Base-by-base conservation (phyloP, 805 yeast species). In the Metschnikowia dekortorum region DNA sequence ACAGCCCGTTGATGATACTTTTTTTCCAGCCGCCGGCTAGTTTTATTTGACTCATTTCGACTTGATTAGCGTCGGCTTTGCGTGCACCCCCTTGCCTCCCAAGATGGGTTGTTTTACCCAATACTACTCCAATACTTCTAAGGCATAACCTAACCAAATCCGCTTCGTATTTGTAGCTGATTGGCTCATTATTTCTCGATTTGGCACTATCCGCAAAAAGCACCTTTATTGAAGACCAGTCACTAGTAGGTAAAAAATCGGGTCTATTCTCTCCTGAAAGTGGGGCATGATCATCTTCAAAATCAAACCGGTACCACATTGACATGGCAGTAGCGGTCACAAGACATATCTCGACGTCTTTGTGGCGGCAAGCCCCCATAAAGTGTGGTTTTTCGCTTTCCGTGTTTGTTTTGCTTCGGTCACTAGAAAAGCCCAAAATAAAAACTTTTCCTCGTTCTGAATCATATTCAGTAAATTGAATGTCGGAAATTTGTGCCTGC, bases 291-390 rank as follows among this genome's bases (percentile, higher is more conserved):
- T 37, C 29, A 14, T 30, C 41, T n/a, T 22, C 31, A 16, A 47
- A 50, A 31, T 50, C 48, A 43, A 50, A 50, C n/a, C 53, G 37
- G 26, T 31, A 50, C 53, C 53, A 50, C 2, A 50, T 41, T 8
- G 53, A 47, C 37, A 50, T 42, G 8, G 50, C 45, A n/a, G 35
- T 37, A 8, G 53, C 43, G 13, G 50, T 36, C 33, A 46, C 44
- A n/a, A 50, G 28, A 22, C 53, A 50, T 4, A 39, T 11, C 26
- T 44, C 46, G 38, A 47, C 50, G 29, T 43, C 39, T 47, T 50
- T 47, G 36, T 36, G 18, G 22, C 53, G 50, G 10, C 44, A 41
- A 29, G 9, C 30, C 16, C 35, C 44, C 31, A 18, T 16, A 16
- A 26, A 16, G 16, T 31, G 26, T 10, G 29, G 36, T 18, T 41